phyloP scores from a whole-genome alignment of 305 asterid species.

The Fraxinus sp. region DNA sequence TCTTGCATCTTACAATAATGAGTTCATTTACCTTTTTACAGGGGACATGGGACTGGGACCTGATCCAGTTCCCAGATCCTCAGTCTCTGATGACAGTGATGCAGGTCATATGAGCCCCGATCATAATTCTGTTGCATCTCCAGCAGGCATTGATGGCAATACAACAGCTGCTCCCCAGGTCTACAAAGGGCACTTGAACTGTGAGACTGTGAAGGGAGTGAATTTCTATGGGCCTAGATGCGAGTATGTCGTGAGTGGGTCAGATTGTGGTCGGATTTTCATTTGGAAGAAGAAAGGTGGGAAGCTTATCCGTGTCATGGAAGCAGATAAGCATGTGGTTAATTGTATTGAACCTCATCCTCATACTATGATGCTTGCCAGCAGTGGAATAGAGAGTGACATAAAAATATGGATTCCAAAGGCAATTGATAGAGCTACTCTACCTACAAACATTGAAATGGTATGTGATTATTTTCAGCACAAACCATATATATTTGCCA shows the following conservation, averaged over 20 bases:
- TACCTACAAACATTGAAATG: slow-evolving; percentile 64
- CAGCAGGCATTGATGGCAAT: slow-evolving; percentile 29
- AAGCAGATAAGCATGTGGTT: slow-evolving; percentile 80
- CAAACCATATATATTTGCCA: background rate
- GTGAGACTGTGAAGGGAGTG: slow-evolving; percentile 83
- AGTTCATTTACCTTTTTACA: slow-evolving; percentile 74
- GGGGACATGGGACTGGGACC: slow-evolving; percentile 74
- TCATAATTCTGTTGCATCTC: slow-evolving; percentile 29
- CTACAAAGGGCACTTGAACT: slow-evolving; percentile 80
- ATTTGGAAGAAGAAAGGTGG: slow-evolving; percentile 77
- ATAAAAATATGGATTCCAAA: slow-evolving; percentile 86
- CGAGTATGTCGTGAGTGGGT: slow-evolving; percentile 92
- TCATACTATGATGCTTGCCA: slow-evolving; percentile 69
- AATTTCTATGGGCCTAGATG: slow-evolving; percentile 82
- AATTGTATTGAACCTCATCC: slow-evolving; percentile 92
- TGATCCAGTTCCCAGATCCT: slow-evolving; percentile 39
- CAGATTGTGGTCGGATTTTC: slow-evolving; percentile 96
- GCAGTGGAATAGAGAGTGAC: slow-evolving; percentile 87
- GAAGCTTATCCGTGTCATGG: slow-evolving; percentile 83
- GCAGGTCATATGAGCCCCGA: slow-evolving; percentile 33
- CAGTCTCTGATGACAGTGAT: slow-evolving; percentile 40
- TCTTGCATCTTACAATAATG: slow-evolving; percentile 80
- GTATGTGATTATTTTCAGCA: slow-evolving; percentile 34
- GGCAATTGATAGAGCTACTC: slow-evolving; percentile 61
- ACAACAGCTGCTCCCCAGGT: slow-evolving; percentile 56